Evolutionary conservation across 371 early-diverging fungal species (phyloP), one percentile per base, ranked within the genome.

Genomic region (Scutellospora calospora): DNA sequence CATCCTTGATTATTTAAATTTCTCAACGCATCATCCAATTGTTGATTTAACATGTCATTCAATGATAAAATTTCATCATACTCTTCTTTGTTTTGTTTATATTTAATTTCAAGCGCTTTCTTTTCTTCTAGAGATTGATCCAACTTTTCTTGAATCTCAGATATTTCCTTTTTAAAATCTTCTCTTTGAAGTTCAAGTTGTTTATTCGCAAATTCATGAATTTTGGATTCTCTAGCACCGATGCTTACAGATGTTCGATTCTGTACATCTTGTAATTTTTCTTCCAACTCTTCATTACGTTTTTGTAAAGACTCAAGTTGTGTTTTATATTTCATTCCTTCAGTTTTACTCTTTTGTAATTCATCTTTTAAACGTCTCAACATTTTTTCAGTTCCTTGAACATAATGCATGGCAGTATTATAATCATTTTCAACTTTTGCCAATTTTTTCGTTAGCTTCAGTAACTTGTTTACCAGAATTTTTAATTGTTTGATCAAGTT

Each of bases 381-480:
- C 80, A 82, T 83, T 16, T 77, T 73, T 71, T 86, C 86, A 1
- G 83, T 80, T 54, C 83, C 83, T 35, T 85, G 83, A 29, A 78
- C 86, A 49, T 85, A 86, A n/a, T 84, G 86, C 16, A 85, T 73
- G 1, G 86, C 85, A 2, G 85, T 83, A 63, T 86, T 85, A 71
- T 86, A 85, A 49, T 86, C 86, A 6, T 82, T 75, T 57, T 84
- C 83, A 51, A 84, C 74, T 55, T 84, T 83, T 45, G 84, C 81
- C 31, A 84, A 82, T 51, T 80, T 72, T n/a, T 35, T 82, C 81
- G 18, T 80, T 35, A 11, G 55, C 54, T 52, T 78, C 79, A 11
- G 6, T 52, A 22, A 55, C 14, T 33, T 45, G 45, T 45, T 45
- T 45, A n/a, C n/a, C n/a, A n/a, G n/a, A n/a, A n/a, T n/a, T n/a